These are phyloP conservation scores for Paxillus rubicundulus DNA, from an alignment of 768 basidiomycete species.

Conservation along the genomic window DNA sequence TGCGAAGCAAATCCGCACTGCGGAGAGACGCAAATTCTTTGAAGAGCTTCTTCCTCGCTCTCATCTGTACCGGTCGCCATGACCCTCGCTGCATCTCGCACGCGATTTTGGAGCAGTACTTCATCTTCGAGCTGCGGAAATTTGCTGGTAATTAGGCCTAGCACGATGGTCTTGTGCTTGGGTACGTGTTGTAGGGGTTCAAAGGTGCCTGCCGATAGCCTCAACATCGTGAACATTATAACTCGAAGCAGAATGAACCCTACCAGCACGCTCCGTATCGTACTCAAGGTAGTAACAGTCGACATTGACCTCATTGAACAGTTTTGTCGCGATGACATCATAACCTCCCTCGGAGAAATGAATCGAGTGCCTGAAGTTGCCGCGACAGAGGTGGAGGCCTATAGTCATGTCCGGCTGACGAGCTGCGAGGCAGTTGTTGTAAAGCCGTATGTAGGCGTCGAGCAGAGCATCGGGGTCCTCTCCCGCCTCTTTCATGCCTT, in stretches of 20 bases:
- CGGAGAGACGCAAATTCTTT: too few species aligned
- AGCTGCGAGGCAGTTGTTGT: constrained; percentile 37
- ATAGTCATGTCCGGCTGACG: constrained; percentile 38
- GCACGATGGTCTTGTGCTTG: too few species aligned
- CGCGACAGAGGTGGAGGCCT: constrained; percentile 45
- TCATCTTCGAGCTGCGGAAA: too few species aligned
- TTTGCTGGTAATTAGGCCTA: too few species aligned
- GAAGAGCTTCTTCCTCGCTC: too few species aligned
- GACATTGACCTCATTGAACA: constrained; percentile 45
- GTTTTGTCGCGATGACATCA: constrained; percentile 42
- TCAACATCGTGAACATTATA: too few species aligned
- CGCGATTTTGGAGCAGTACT: too few species aligned
- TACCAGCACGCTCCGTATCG: constrained; percentile 46
- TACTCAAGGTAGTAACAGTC: constrained; percentile 49
- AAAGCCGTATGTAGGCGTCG: constrained; percentile 51
- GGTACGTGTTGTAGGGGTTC: too few species aligned
- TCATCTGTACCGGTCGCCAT: too few species aligned
- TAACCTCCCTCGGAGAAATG: constrained; percentile 49
- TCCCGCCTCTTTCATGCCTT: constrained; percentile 57
- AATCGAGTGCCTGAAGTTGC: constrained; percentile 29
- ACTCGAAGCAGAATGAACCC: background rate
- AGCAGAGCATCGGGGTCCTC: constrained; percentile 63
- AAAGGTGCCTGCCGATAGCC: too few species aligned
- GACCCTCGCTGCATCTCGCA: too few species aligned
- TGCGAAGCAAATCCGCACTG: too few species aligned